Evolutionary conservation across 768 basidiomycete species (phyloP).

Genomic region (Rhodotorula diobovata): DNA sequence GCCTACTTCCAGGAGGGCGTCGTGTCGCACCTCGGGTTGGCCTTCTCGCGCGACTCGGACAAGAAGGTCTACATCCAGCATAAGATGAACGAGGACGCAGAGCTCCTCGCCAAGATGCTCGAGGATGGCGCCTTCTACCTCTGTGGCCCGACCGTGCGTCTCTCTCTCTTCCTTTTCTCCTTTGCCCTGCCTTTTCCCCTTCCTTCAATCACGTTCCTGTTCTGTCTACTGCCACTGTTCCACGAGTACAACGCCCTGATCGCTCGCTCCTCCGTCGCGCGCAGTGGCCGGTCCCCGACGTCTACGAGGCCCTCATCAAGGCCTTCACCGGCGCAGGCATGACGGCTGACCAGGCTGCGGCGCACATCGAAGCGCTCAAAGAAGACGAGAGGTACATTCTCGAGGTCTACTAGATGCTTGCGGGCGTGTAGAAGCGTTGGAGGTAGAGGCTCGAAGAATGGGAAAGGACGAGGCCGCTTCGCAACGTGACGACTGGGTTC

Average conservation of each 20-base stretch:
- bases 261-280: background rate
- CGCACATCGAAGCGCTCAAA: conserved; percentile 80
- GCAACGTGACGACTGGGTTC: too few species aligned
- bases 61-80: conserved; percentile 98
- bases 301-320: conserved; percentile 83
- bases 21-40: conserved; percentile 84
- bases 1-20: conserved; percentile 79
- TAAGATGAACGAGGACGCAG: conserved; percentile 89
- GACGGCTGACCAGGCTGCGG: conserved; percentile 63
- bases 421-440: too few species aligned
- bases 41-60: conserved; percentile 89
- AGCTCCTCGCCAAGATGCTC: conserved; percentile 68
- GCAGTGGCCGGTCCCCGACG: conserved; percentile 93
- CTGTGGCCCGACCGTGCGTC: conserved; percentile 94
- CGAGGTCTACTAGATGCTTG: conserved; percentile 58
- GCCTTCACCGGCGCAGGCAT: conserved; percentile 68
- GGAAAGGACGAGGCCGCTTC: too few species aligned
- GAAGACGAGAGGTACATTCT: conserved; percentile 97
- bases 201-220: background rate
- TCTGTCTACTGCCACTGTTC: too few species aligned
- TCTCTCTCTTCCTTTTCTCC: conserved; percentile 52
- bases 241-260: too few species aligned
- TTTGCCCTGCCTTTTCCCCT: too few species aligned
- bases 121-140: conserved; percentile 81
- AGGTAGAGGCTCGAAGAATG: background rate